Evolutionary conservation across 2,329 filamentous ascomycete genomes (phyloP).

Genomic region (Aspergillus cejpii): DNA sequence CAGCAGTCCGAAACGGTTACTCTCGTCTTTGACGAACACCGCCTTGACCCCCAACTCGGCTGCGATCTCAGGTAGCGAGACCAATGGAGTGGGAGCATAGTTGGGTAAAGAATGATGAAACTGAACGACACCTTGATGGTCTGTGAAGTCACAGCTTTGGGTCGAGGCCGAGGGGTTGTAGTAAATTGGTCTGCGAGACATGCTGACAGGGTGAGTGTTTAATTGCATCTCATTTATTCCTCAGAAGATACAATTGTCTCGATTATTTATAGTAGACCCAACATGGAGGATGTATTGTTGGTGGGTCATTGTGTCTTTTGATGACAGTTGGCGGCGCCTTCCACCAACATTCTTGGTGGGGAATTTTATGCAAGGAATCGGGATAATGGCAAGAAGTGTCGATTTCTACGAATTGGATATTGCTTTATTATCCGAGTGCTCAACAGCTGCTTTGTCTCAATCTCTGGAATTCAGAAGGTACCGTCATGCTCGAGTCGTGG

Average conservation of each 20-base stretch:
- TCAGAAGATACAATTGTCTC: neutral
- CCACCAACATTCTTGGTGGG: conserved; percentile 11
- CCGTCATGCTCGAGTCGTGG: conserved; percentile 49
- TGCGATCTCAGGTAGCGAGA: conserved; percentile 50
- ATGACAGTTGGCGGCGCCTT: conserved; percentile 10
- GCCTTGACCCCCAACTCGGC: conserved; percentile 50
- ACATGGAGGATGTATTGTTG: neutral
- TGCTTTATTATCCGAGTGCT: too few relatives aligned
- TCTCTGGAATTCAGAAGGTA: conserved; percentile 57
- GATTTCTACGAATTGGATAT: too few relatives aligned
- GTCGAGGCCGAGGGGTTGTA: conserved; percentile 19
- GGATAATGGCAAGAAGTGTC: too few relatives aligned
- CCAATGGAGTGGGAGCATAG: conserved; percentile 52
- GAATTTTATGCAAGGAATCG: neutral
- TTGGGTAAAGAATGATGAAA: conserved; percentile 56
- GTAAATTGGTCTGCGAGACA: conserved; percentile 23
- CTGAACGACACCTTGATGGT: conserved; percentile 11
- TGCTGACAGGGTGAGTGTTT: too few relatives aligned
- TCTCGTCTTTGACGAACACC: conserved; percentile 66
- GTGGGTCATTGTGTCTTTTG: neutral
- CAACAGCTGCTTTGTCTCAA: too few relatives aligned
- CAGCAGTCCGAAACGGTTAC: conserved; percentile 59
- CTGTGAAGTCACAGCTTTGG: conserved; percentile 11
- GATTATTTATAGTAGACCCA: neutral
- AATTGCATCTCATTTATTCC: too few relatives aligned